These are phyloP conservation scores for Thymus mandschuricus DNA, from an alignment of 257 asterid species.

Conservation along the genomic window DNA sequence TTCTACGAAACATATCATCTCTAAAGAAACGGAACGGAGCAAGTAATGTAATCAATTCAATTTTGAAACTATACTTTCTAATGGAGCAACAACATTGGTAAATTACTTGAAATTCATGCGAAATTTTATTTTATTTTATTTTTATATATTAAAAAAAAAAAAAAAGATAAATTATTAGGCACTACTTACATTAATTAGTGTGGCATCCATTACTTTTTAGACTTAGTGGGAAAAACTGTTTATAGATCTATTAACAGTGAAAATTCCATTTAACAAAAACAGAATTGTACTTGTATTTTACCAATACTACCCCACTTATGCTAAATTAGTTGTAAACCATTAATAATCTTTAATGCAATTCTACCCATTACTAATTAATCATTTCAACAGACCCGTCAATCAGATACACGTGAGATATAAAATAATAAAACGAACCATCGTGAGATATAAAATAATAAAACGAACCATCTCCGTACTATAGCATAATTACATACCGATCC, in stretches of 20 bases:
- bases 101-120: no score
- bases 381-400: no score
- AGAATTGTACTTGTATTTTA: neutral
- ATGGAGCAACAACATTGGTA: no score
- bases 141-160: no score
- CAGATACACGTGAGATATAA: no score
- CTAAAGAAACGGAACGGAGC: no score
- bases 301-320: neutral
- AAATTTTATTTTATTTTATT: no score
- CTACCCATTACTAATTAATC: neutral
- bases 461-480: neutral
- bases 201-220: neutral
- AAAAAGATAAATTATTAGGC: no score
- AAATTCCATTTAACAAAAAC: neutral
- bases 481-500: slow-evolving; percentile 21
- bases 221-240: neutral
- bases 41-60: no score
- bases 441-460: neutral
- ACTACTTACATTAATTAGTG: no score
- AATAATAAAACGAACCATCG: neutral
- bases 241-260: neutral
- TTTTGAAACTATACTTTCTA: no score
- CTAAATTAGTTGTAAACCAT: neutral
- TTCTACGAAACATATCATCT: no score
- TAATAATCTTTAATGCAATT: neutral